phyloP scores from a whole-genome alignment of 352 stramenopile species.

The Peronospora belbahrii region DNA sequence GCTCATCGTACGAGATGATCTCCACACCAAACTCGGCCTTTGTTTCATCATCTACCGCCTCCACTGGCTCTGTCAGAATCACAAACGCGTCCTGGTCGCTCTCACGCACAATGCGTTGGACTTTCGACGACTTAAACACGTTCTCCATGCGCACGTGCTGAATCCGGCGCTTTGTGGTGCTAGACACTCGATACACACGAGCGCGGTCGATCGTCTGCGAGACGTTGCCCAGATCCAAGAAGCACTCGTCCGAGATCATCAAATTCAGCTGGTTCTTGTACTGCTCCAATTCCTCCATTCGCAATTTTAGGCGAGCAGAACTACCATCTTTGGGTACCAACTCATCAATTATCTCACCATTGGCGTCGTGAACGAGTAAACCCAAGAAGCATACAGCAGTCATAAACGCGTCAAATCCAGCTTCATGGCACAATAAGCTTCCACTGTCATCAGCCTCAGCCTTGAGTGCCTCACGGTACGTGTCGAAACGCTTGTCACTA shows the following conservation, averaged over 20 bases:
- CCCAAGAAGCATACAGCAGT: slow-evolving; percentile 72
- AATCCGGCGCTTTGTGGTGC: slow-evolving; percentile 52
- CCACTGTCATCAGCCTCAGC: slow-evolving; percentile 37
- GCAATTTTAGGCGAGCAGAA: slow-evolving; percentile 26
- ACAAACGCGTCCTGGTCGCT: slow-evolving; percentile 57
- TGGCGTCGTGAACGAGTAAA: slow-evolving; percentile 47
- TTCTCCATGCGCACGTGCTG: slow-evolving; percentile 60
- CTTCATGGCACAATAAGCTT: slow-evolving; percentile 68
- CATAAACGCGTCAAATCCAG: slow-evolving; percentile 85
- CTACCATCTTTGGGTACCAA: slow-evolving; percentile 20
- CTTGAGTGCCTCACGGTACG: slow-evolving; percentile 53
- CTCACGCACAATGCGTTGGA: slow-evolving; percentile 56
- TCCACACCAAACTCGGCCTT: slow-evolving; percentile 30
- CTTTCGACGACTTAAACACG: slow-evolving; percentile 53
- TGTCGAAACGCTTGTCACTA: slow-evolving; percentile 46
- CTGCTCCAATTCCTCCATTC: slow-evolving; percentile 37
- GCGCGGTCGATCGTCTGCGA: slow-evolving; percentile 58
- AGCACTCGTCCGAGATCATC: slow-evolving; percentile 68
- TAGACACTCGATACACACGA: slow-evolving; percentile 53
- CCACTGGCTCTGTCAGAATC: slow-evolving; percentile 28
- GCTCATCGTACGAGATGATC: slow-evolving; percentile 49
- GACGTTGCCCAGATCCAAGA: slow-evolving; percentile 44
- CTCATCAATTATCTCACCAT: slow-evolving; percentile 36
- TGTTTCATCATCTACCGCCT: slow-evolving; percentile 29
- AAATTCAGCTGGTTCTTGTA: slow-evolving; percentile 75